Base-by-base conservation (phyloP, 257 asterid species). In the Solanum virginianum region DNA sequence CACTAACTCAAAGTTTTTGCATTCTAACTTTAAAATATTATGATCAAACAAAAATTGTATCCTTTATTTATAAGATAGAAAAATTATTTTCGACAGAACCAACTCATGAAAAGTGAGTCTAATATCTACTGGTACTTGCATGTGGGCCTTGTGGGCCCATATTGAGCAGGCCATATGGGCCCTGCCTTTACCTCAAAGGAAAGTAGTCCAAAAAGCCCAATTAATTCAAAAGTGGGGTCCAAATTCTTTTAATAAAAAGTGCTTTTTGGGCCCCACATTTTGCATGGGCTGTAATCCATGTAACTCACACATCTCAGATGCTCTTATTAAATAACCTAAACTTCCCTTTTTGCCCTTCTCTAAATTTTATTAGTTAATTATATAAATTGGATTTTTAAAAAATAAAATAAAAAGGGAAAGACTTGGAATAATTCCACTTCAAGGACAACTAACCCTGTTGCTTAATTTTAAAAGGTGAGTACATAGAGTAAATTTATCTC, bases 271-370 rank as follows among this genome's bases (percentile, higher is more conserved):
- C 80, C 47, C 81, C 84, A 83, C 56, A 43, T 70, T 53, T 75
- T 47, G 32, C 24, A 84, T 86, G 87, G 88, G 85, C 89, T 85
- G 87, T 84, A 86, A 81, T 65, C 86, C 89, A 89, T 70, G 70
- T 79, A 51, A 70, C 83, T 18, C 60, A 36, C 63, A 69, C 43
- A 54, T 0, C 62, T 56, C 86, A 36, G 36, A 66, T 71, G 17
- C 66, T 49, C 55, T 60, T 47, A 57, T 8, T 57, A 59, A 22
- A 26, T 9, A n/a, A 71, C 29, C 57, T 81, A 29, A 68, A 55
- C 68, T 56, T 77, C 71, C 80, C 69, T 55, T 59, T 77, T 66
- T 66, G 32, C 79, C 32, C 47, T 41, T 60, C 5, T 1, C 18
- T 45, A 26, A 32, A 47, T 47, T 77, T 72, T 6, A 1, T 66